These are phyloP conservation scores for Graphilbum ipis-grandicollis DNA, from an alignment of 2,329 filamentous ascomycete species.

Conservation along the genomic window DNA sequence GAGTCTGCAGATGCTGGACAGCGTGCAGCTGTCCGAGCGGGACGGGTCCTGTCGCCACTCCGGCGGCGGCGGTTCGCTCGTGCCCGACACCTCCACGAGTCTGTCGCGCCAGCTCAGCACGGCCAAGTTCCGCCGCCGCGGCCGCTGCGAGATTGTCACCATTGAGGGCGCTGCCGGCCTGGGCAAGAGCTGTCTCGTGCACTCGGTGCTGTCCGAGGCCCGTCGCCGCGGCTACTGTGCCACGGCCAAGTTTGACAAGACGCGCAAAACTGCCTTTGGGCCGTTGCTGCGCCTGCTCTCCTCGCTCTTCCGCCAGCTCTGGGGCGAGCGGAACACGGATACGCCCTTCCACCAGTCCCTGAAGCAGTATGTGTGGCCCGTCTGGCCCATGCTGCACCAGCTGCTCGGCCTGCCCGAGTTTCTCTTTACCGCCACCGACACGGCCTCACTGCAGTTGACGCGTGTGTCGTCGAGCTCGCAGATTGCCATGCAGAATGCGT, in stretches of 20 bases:
- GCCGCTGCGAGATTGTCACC: conserved; percentile 45
- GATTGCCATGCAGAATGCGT: conserved; percentile 11
- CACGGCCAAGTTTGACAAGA: conserved; percentile 48
- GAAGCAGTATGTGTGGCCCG: conserved; percentile 43
- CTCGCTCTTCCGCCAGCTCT: conserved; percentile 49
- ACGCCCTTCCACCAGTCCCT: conserved; percentile 44
- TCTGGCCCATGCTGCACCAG: conserved; percentile 47
- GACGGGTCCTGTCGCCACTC: conserved; percentile 22
- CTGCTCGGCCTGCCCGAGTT: conserved; percentile 53
- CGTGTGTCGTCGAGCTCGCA: conserved; percentile 20
- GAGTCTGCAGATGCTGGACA: conserved; percentile 28
- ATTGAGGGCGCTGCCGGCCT: conserved; percentile 44
- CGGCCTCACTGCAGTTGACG: conserved; percentile 8
- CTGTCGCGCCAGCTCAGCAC: conserved; percentile 36
- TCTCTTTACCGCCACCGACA: conserved; percentile 22
- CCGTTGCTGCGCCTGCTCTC: conserved; percentile 47
- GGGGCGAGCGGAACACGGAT: conserved; percentile 48
- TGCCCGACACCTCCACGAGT: conserved; percentile 27
- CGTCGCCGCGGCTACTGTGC: conserved; percentile 46
- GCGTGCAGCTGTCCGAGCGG: conserved; percentile 23
- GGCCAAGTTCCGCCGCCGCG: conserved; percentile 40
- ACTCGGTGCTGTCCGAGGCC: conserved; percentile 43
- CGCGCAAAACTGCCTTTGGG: conserved; percentile 42
- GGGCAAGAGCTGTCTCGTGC: conserved; percentile 48
- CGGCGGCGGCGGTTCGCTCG: conserved; percentile 12